Conservation (phyloP, 441 rosid species). For the Lepidium campestre region DNA sequence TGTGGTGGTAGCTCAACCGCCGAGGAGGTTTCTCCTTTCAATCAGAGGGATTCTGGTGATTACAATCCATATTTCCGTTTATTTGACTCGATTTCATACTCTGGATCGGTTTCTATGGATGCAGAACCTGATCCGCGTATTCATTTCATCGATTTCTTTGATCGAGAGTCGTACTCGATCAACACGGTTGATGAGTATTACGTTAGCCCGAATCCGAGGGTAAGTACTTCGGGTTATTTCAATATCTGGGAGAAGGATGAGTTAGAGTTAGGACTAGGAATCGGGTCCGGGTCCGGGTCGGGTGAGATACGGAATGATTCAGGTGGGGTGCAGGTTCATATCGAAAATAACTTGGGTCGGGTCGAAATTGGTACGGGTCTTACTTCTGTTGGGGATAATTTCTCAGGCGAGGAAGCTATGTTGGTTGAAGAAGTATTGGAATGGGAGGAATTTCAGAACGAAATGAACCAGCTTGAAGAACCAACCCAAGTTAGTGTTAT, state of each 20-base stretch:
- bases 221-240: background rate
- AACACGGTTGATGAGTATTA: constrained; percentile 8
- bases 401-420: constrained; percentile 2
- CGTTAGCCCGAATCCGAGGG: constrained; percentile 35
- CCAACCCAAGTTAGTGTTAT: constrained; percentile 20
- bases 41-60: background rate
- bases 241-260: background rate
- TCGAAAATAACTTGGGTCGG: constrained; percentile 6
- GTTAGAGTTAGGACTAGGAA: constrained; percentile 15
- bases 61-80: background rate
- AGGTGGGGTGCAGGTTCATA: background rate
- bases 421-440: constrained; percentile 2
- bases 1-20: background rate
- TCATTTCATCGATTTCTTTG: constrained; percentile 15
- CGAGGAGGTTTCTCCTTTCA: background rate
- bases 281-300: constrained; percentile 33
- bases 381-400: background rate
- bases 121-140: background rate
- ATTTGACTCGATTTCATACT: background rate
- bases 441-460: constrained; percentile 8
- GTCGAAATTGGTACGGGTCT: background rate
- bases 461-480: background rate
- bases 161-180: constrained; percentile 1
- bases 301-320: background rate
- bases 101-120: background rate